Percentiles rank a stretch among this genome's conserved stretches.
These are phyloP conservation scores for Sanghuangporus sanghuang DNA, from an alignment of 1,284 basidiomycete species.

Conservation along the genomic window DNA sequence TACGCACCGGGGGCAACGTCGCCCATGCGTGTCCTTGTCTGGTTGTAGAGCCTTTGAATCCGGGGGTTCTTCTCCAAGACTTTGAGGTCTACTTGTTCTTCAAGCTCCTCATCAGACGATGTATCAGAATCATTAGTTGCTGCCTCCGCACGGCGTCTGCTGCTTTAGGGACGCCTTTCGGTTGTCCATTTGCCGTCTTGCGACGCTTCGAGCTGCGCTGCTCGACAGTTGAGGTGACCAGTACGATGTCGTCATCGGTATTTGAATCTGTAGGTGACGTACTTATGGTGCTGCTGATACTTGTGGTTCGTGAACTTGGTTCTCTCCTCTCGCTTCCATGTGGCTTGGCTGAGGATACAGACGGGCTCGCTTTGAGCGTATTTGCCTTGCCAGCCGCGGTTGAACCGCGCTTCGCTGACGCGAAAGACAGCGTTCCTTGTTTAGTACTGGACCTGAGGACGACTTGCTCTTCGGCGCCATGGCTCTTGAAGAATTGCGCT, in stretches of 20 bases:
- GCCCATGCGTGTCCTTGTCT: constrained; percentile 52
- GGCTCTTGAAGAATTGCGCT: background rate
- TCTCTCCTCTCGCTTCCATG: constrained; percentile 18
- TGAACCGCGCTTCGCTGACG: constrained; percentile 43
- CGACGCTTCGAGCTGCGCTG: constrained; percentile 5
- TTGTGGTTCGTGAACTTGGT: constrained; percentile 2
- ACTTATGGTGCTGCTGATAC: constrained; percentile 11
- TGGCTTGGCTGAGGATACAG: constrained; percentile 20
- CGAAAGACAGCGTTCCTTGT: constrained; percentile 46
- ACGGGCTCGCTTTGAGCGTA: constrained; percentile 18
- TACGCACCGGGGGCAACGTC: constrained; percentile 53
- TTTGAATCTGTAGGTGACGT: constrained; percentile 3
- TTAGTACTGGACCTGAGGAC: constrained; percentile 26
- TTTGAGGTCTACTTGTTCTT: constrained; percentile 26
- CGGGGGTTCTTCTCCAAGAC: constrained; percentile 41
- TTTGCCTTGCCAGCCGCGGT: constrained; percentile 32
- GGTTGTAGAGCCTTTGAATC: constrained; percentile 45
- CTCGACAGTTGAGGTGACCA: background rate
- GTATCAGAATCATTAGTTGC: background rate
- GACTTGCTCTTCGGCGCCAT: constrained; percentile 8
- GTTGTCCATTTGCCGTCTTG: constrained; percentile 3
- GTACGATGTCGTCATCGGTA: constrained; percentile 9
- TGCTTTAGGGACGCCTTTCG: background rate
- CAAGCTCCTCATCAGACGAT: constrained; percentile 18
- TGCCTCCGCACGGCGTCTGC: background rate